Percentiles rank a stretch among this genome's conserved stretches.
Evolutionary conservation across 202 grass and related monocot species (phyloP).

Genomic region (Setaria italica): DNA sequence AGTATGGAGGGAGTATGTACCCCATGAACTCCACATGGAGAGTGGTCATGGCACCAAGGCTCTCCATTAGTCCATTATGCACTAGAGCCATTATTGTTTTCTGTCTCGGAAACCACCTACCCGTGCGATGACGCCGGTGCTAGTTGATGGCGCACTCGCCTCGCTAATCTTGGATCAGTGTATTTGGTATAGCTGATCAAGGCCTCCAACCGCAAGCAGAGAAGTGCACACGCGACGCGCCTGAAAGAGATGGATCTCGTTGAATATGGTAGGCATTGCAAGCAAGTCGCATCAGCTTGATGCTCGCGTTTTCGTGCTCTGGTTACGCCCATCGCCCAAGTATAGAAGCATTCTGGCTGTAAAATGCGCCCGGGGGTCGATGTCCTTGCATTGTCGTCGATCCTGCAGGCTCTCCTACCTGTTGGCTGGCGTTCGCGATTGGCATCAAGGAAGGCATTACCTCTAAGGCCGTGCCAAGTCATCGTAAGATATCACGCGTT

Average conservation of each 20-base stretch:
- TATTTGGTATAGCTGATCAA: not conserved
- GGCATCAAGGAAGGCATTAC: conserved; percentile 26
- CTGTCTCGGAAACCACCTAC: not conserved
- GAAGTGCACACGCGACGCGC: not conserved
- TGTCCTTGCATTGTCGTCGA: not conserved
- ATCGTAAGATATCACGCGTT: not conserved
- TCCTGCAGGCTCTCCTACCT: not conserved
- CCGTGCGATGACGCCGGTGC: not conserved
- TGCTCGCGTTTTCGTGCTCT: not conserved
- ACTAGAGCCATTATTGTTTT: not conserved
- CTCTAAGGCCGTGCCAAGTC: conserved; percentile 16
- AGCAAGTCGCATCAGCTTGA: conserved; percentile 1
- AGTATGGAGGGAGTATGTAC: not conserved
- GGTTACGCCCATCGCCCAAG: not conserved
- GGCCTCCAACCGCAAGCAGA: not conserved
- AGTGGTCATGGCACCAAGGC: not conserved
- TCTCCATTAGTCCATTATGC: too few species aligned
- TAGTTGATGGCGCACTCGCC: not conserved
- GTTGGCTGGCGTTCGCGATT: not conserved
- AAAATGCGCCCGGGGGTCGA: not conserved
- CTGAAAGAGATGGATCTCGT: not conserved
- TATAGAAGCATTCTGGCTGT: conserved; percentile 8
- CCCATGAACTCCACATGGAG: conserved; percentile 26
- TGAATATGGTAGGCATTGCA: too few species aligned
- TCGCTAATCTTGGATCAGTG: not conserved